A percentile compares a stretch with the other conserved stretches of the same genome.
Conservation (phyloP, 164 flowering plant genomes). For the Macadamia tetraphylla region DNA sequence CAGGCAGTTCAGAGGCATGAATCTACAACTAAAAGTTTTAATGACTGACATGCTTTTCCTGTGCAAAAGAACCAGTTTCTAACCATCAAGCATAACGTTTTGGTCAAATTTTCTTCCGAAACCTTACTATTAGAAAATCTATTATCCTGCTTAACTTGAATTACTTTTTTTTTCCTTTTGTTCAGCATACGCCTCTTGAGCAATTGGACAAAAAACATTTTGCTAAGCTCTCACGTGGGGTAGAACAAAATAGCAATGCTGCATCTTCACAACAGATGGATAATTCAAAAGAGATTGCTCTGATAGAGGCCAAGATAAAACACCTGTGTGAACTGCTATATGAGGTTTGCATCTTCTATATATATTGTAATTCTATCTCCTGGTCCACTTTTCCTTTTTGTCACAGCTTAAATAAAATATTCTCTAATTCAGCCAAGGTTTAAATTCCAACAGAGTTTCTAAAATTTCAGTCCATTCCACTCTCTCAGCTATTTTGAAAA, state of each 20-base stretch:
- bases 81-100: background rate
- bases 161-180: constrained; percentile 5
- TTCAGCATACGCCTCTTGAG: constrained; percentile 84
- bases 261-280: constrained; percentile 34
- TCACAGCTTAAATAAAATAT: too few relatives aligned
- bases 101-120: background rate
- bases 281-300: constrained; percentile 61
- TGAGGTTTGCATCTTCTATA: constrained; percentile 47
- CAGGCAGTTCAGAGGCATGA: too few relatives aligned
- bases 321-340: constrained; percentile 66
- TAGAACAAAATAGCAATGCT: constrained; percentile 45
- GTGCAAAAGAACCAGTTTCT: background rate
- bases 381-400: too few relatives aligned
- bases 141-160: background rate
- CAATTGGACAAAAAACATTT: constrained; percentile 89
- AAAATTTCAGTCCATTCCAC: too few relatives aligned
- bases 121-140: background rate
- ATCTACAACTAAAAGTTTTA: too few relatives aligned
- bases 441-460: too few relatives aligned
- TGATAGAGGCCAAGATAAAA: constrained; percentile 75
- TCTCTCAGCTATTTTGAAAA: too few relatives aligned
- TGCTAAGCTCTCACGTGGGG: constrained; percentile 57
- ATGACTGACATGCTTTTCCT: background rate
- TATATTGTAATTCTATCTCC: background rate
- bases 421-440: too few relatives aligned